Evolutionary conservation across 2,329 filamentous ascomycete species (phyloP), one percentile per base, ranked within the genome.

Genomic region (Trichoderma sp.): DNA sequence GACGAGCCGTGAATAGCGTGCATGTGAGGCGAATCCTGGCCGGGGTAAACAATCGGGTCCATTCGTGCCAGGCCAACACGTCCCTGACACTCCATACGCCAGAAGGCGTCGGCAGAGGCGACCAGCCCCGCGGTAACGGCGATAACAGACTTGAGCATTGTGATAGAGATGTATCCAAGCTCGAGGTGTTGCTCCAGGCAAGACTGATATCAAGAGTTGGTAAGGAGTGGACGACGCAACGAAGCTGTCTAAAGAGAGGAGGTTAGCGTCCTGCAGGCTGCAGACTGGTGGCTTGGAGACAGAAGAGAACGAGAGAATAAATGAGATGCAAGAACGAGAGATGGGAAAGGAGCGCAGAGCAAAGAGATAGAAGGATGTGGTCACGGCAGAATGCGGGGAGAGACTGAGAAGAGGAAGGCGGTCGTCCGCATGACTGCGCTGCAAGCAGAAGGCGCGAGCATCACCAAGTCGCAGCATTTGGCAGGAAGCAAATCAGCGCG

Each of bases 21-120:
- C 27, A 87, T 86, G 79, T 97, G 94, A 70, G 83, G 78, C 11
- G 89, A 87, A 40, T 88, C 72, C 24, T 76, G 74, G 61, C 88
- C 89, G 3, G 86, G 86, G 70, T 88, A 85, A 68, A 96, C 84
- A 68, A 97, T 84, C 21, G 93, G 93, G 77, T 97, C 93, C 52
- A 97, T 83, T 69, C 92, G 88, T 61, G 88, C 91, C 69, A 92
- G 78, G 71, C 89, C 92, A 72, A 89, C 84, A 58, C 87, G 86
- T 68, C 89, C 89, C 73, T 88, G 91, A 80, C 93, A 97, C 75
- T 93, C 91, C 86, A 97, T 92, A 77, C 94, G 92, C 92, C 92
- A 97, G 81, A 97, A 97, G 70, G 91, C 94, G 74, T 86, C 77
- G 58, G 83, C 85, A 69, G 81, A 73, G 52, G 77, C 77, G 47